Conservation (phyloP, 2,329 filamentous ascomycete genomes). For the Xylaria sp. region DNA sequence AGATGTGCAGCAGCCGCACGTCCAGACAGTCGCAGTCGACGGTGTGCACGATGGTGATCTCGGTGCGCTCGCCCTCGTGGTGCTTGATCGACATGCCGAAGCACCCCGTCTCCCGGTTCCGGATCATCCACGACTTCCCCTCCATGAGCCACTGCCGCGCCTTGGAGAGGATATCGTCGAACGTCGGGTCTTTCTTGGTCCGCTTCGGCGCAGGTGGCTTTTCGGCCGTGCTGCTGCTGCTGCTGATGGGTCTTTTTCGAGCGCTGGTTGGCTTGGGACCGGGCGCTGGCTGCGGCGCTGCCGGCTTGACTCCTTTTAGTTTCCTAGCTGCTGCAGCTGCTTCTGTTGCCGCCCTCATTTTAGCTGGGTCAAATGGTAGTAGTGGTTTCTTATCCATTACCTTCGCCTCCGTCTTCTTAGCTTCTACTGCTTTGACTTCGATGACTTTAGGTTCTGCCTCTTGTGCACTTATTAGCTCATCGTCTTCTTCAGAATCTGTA, state of each 20-base stretch:
- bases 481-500: not conserved
- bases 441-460: not conserved
- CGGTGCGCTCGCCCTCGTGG: constrained; percentile 6
- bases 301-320: not conserved
- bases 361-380: constrained; percentile 19
- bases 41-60: constrained; percentile 40
- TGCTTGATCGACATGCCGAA: constrained; percentile 32
- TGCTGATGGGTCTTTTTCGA: too few species aligned
- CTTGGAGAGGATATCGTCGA: constrained; percentile 24
- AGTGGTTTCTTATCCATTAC: not conserved
- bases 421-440: not conserved
- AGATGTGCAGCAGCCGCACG: constrained; percentile 35
- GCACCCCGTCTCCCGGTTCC: constrained; percentile 37
- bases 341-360: not conserved
- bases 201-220: not conserved
- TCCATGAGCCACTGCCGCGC: constrained; percentile 33
- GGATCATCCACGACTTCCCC: constrained; percentile 32
- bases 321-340: constrained; percentile 4
- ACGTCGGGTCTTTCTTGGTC: not conserved
- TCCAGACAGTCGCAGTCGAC: constrained; percentile 36
- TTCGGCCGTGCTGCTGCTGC: not conserved
- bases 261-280: too few species aligned
- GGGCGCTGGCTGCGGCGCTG: too few species aligned
- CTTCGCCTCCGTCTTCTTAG: not conserved
- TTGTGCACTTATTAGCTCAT: not conserved